Percentiles rank a stretch among this genome's conserved stretches.
Evolutionary conservation across 352 stramenopile genomes (phyloP).

Genomic region (Globisporangium iwayamae): DNA sequence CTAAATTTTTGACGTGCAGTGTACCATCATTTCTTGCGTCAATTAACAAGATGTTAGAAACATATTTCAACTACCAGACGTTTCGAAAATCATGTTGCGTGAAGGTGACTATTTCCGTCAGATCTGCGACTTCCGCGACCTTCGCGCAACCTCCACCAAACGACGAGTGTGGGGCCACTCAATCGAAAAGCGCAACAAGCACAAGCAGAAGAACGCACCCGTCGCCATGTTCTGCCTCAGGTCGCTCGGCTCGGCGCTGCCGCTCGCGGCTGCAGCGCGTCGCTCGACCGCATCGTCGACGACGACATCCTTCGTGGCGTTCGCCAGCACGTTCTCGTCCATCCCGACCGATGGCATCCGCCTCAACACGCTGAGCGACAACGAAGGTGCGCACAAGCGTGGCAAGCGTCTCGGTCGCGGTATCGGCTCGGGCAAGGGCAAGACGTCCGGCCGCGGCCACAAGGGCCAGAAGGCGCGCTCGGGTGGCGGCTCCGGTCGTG

Average conservation of each 20-base stretch:
- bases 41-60: not conserved
- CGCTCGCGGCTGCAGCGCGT: constrained; percentile 18
- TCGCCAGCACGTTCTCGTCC: constrained; percentile 51
- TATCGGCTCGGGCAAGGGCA: constrained; percentile 91
- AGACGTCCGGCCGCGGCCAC: constrained; percentile 95
- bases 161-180: constrained; percentile 11
- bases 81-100: not conserved
- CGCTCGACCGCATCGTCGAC: constrained; percentile 10
- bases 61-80: no score
- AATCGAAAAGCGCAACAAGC: constrained; percentile 3
- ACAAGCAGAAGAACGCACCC: not conserved
- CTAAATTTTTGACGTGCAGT: no score
- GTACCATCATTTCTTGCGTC: no score
- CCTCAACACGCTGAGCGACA: constrained; percentile 86
- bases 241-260: constrained; percentile 49
- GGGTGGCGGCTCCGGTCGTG: constrained; percentile 76
- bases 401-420: constrained; percentile 90
- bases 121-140: not conserved
- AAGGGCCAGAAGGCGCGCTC: constrained; percentile 96
- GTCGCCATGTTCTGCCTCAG: constrained; percentile 55
- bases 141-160: not conserved
- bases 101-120: not conserved
- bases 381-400: constrained; percentile 86
- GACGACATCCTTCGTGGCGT: constrained; percentile 18
- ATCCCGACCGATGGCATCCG: constrained; percentile 57